Evolutionary conservation across 257 asterid species (phyloP).

Genomic region (Lycium barbarum): DNA sequence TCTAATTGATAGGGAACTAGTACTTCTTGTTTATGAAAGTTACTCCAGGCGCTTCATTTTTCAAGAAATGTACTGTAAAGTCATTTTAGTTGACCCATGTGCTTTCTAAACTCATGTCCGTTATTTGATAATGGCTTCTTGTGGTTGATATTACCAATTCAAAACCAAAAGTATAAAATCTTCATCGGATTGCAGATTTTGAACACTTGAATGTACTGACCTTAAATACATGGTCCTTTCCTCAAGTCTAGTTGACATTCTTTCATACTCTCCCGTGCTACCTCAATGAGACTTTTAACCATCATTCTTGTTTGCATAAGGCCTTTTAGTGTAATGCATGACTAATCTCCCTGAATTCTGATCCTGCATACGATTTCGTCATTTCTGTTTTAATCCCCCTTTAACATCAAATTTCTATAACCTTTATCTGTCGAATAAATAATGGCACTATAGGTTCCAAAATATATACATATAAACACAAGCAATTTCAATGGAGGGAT

Average conservation of each 20-base stretch:
- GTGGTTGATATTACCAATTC: background rate
- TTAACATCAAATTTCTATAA: no score
- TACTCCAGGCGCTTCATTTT: background rate
- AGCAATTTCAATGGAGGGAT: no score
- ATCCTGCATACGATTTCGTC: slow-evolving; percentile 2
- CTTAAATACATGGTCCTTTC: background rate
- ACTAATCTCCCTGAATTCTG: background rate
- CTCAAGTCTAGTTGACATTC: background rate
- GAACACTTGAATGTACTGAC: background rate
- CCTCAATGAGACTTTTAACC: background rate
- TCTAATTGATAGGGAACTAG: background rate
- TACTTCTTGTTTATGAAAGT: background rate
- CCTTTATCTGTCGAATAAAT: no score
- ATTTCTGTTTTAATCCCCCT: no score
- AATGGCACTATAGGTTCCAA: no score
- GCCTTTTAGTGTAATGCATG: background rate
- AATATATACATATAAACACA: no score
- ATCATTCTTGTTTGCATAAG: background rate
- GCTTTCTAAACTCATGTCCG: background rate
- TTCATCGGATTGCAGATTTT: background rate
- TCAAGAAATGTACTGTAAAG: background rate
- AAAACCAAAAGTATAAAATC: background rate
- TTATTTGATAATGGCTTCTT: background rate
- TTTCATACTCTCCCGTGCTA: background rate
- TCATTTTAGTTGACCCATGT: background rate